These are phyloP conservation scores for Naganishia sp. DNA, from an alignment of 1,284 basidiomycete species.

Conservation along the genomic window DNA sequence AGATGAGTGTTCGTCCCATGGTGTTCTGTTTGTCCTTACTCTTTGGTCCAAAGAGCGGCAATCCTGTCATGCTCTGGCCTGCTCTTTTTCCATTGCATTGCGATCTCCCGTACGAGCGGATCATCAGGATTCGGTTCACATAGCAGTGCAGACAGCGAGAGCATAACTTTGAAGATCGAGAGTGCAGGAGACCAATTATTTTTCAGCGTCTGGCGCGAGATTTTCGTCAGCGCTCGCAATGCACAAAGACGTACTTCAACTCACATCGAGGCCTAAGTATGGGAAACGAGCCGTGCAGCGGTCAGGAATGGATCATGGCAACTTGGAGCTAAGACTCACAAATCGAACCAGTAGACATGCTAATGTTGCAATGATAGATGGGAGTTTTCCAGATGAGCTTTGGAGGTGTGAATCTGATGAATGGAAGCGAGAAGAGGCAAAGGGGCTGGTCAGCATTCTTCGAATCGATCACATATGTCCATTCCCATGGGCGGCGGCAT, in stretches of 20 bases:
- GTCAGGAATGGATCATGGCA: conserved; percentile 28
- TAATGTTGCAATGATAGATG: conserved; percentile 92
- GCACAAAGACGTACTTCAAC: conserved; percentile 24
- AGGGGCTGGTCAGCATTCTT: neutral
- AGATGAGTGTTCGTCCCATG: too few species aligned
- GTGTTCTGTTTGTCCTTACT: conserved; percentile 61
- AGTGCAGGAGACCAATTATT: conserved; percentile 87
- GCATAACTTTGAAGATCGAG: conserved; percentile 85
- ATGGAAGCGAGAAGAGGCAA: neutral
- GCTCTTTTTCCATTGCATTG: conserved; percentile 88
- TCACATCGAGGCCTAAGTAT: conserved; percentile 48
- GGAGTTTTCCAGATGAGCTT: conserved; percentile 76
- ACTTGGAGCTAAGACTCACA: conserved; percentile 41
- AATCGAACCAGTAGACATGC: conserved; percentile 58
- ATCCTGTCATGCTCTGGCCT: conserved; percentile 85
- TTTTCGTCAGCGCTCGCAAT: neutral
- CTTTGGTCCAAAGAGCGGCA: conserved; percentile 90
- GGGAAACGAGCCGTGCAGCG: conserved; percentile 26
- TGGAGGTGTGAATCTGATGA: conserved; percentile 76
- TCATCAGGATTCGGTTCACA: conserved; percentile 81
- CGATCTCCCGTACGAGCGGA: conserved; percentile 56
- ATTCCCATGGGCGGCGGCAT: neutral
- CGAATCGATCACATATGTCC: too few species aligned
- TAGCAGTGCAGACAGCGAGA: conserved; percentile 79
- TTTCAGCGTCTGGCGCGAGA: conserved; percentile 78